These are phyloP conservation scores for Bipolaris sorokiniana DNA, from an alignment of 2,329 filamentous ascomycete species.

Conservation along the genomic window DNA sequence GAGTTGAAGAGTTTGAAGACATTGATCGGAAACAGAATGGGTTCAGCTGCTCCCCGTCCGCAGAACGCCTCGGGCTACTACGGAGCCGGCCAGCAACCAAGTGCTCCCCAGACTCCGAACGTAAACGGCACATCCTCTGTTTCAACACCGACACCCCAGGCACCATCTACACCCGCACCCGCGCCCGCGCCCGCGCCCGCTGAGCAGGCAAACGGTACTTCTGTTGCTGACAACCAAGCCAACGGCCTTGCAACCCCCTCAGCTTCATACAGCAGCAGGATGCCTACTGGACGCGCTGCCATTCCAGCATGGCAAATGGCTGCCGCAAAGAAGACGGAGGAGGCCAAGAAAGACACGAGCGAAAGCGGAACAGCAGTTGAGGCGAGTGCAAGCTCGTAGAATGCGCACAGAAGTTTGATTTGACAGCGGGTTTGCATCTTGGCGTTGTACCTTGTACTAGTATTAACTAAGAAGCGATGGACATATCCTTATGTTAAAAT, in stretches of 20 bases:
- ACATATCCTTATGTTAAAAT: background rate
- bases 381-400: conserved; percentile 37
- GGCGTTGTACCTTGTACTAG: conserved; percentile 14
- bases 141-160: conserved; percentile 25
- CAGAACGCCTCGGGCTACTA: conserved; percentile 35
- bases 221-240: conserved; percentile 27
- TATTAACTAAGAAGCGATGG: conserved; percentile 8
- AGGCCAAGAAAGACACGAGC: conserved; percentile 52
- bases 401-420: background rate
- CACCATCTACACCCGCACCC: conserved; percentile 22
- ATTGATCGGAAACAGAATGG: conserved; percentile 71
- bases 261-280: conserved; percentile 40
- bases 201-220: conserved; percentile 31
- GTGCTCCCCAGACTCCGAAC: conserved; percentile 29
- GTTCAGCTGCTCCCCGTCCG: conserved; percentile 38
- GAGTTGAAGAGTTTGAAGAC: conserved; percentile 94
- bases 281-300: conserved; percentile 48
- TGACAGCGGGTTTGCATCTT: conserved; percentile 9
- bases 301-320: conserved; percentile 63
- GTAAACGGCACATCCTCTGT: conserved; percentile 36
- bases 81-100: conserved; percentile 28
- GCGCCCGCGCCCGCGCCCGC: conserved; percentile 24
- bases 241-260: conserved; percentile 26
- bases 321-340: conserved; percentile 55
- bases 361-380: conserved; percentile 48